Evolutionary conservation across 2,329 filamentous ascomycete genomes (phyloP).

Genomic region (Fusarium euwallaceae): DNA sequence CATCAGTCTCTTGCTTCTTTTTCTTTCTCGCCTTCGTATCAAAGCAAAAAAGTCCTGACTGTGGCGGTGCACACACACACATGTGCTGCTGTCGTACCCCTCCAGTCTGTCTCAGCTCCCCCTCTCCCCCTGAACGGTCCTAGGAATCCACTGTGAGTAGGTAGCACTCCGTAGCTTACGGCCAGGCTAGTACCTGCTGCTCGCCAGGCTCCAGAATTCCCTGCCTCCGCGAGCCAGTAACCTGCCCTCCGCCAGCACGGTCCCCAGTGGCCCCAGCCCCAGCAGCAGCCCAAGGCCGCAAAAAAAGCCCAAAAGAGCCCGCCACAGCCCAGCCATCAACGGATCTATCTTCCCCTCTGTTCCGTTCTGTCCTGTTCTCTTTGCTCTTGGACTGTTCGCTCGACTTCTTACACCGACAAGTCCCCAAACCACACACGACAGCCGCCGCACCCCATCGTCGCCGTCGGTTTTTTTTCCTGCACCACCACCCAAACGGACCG

Average conservation of each 20-base stretch:
- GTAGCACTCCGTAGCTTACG: background rate
- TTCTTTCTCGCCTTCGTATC: background rate
- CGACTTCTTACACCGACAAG: conserved; percentile 50
- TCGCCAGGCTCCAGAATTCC: conserved; percentile 43
- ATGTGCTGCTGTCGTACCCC: conserved; percentile 10
- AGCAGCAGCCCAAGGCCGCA: conserved; percentile 39
- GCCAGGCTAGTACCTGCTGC: background rate
- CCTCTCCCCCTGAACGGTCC: conserved; percentile 34
- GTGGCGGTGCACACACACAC: conserved; percentile 37
- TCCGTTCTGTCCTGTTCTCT: conserved; percentile 25
- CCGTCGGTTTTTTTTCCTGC: conserved; percentile 50
- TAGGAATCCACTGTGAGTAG: conserved; percentile 3
- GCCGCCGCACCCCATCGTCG: conserved; percentile 40
- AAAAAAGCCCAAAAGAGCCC: conserved; percentile 34
- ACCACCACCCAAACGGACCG: conserved; percentile 48
- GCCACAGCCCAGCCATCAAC: conserved; percentile 4
- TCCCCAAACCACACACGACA: conserved; percentile 45
- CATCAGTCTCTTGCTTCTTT: background rate
- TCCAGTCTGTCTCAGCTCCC: conserved; percentile 30
- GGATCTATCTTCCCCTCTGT: conserved; percentile 41
- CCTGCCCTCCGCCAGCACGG: conserved; percentile 19
- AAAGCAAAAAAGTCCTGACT: conserved; percentile 20
- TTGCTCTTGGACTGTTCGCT: conserved; percentile 25
- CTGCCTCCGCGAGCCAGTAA: conserved; percentile 32
- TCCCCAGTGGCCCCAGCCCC: conserved; percentile 31